phyloP scores from a whole-genome alignment of 192 early-diverging fungal species.

The Kickxella alabastrina region DNA sequence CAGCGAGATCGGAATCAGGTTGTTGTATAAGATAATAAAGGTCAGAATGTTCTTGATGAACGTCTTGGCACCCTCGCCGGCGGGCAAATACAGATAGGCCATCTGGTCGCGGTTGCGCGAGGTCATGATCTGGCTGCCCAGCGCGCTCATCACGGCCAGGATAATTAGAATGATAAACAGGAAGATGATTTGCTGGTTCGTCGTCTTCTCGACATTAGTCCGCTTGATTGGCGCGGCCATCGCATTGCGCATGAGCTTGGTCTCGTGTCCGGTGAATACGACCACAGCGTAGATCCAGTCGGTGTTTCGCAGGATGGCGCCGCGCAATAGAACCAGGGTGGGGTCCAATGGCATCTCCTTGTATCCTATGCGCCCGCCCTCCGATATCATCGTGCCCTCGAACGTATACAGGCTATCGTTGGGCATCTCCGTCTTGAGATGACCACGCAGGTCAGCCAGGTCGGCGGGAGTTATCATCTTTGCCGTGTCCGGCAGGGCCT shows the following conservation, averaged over 20 bases:
- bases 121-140: constrained; percentile 71
- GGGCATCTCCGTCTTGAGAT: constrained; percentile 88
- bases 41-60: constrained; percentile 91
- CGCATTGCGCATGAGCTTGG: constrained; percentile 96
- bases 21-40: constrained; percentile 98
- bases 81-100: constrained; percentile 44
- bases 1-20: constrained; percentile 96
- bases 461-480: constrained; percentile 66
- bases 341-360: constrained; percentile 85
- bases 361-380: constrained; percentile 40
- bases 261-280: constrained; percentile 96
- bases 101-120: constrained; percentile 45
- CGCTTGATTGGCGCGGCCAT: constrained; percentile 88
- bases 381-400: constrained; percentile 62
- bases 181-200: constrained; percentile 92
- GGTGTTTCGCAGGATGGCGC: constrained; percentile 92
- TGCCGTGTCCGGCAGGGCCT: constrained; percentile 83
- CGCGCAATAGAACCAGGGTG: constrained; percentile 87
- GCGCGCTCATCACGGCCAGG: constrained; percentile 81
- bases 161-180: constrained; percentile 82
- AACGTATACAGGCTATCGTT: constrained; percentile 97
- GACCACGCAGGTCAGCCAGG: constrained; percentile 58
- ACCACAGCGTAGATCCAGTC: constrained; percentile 91
- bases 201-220: constrained; percentile 84
- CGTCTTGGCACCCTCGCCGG: constrained; percentile 51